Evolutionary conservation across 495 filamentous ascomycete genomes (phyloP), one percentile per base, ranked within the genome.

Genomic region (Melanomma pulvis-pyrius): DNA sequence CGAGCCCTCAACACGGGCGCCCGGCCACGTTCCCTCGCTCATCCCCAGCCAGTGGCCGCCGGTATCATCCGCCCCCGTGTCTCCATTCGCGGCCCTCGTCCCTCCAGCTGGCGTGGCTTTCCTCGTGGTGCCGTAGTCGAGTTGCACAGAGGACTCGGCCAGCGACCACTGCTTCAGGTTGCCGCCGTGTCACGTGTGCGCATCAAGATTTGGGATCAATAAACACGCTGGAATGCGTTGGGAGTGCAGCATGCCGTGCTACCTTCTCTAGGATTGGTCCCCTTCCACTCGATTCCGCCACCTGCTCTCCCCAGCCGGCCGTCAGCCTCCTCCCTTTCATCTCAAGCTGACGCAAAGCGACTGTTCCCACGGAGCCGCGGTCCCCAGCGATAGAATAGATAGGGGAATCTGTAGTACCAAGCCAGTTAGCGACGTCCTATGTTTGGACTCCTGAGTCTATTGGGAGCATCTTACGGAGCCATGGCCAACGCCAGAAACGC

Each of bases 401-500:
- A 71, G 39, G 61, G 76, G 58, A 75, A 74, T 47, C 71, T 74
- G 66, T 64, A 2, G 21, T 50, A 61, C 65, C 0, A 15, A 6
- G 39, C 24, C 19, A 8, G 59, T 72, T 69, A 72, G 66, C 66
- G 32, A 62, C 58, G 48, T 29, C 61, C 44, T 34, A 41, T 24
- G n/a, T 41, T 52, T 58, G 41, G n/a, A 24, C 47, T 52, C 30
- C 50, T 53, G n/a, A n/a, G n/a, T n/a, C n/a, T n/a, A n/a, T n/a
- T n/a, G 52, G 68, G 54, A 32, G 36, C 13, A 32, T 63, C 77
- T 70, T 71, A 80, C 78, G 77, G 79, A 17, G 76, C 67, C 77
- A 81, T 75, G 28, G 73, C 78, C 28, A 81, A 57, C 29, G 77
- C 73, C 46, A 81, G 66, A 69, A 80, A 81, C 24, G 72, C 79